Conservation (phyloP, 78 protist genomes). For the Dictyostelium discoideum region DNA sequence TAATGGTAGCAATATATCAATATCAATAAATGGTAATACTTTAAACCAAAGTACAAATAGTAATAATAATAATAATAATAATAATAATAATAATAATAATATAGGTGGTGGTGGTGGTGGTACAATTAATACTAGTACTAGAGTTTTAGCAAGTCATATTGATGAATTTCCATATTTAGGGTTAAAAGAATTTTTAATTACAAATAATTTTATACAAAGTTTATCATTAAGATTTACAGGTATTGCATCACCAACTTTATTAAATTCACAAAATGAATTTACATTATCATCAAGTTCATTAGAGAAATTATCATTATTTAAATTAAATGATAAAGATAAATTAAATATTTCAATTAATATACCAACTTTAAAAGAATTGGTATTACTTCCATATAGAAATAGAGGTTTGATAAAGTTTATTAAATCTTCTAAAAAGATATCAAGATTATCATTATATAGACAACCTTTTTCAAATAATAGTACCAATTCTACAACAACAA, state of each 20-base stretch:
- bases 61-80: neutral
- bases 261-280: neutral
- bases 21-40: neutral
- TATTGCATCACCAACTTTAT: neutral
- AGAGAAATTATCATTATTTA: neutral
- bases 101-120: neutral
- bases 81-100: neutral
- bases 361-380: neutral
- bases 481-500: neutral
- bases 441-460: neutral
- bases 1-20: too few species aligned
- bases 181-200: neutral
- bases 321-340: conserved; percentile 9
- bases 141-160: conserved; percentile 8
- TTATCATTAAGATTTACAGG: conserved; percentile 6
- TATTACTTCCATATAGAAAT: neutral
- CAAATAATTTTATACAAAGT: neutral
- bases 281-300: neutral
- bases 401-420: neutral
- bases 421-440: neutral
- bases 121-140: neutral
- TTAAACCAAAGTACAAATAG: neutral
- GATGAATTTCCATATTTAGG: conserved; percentile 6
- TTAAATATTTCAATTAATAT: conserved; percentile 15
- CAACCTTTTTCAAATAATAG: neutral